A percentile compares a stretch with the other conserved stretches of the same genome.
Evolutionary conservation across 1,139 yeast species (phyloP).

Genomic region (Yamadazyma aaseri): DNA sequence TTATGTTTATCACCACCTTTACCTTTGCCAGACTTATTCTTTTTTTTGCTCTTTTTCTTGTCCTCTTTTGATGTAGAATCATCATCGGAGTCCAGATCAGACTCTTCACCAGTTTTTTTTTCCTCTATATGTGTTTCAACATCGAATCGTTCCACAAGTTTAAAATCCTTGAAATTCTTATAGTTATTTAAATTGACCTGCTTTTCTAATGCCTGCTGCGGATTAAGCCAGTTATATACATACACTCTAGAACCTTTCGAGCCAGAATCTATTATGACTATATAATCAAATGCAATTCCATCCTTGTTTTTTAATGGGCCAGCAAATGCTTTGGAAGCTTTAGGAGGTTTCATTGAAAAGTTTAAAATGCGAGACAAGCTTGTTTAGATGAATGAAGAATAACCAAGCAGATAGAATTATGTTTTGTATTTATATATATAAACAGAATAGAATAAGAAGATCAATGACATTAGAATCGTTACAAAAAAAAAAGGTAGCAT

Average conservation of each 20-base stretch:
- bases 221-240: conserved; percentile 67
- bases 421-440: too few relatives aligned
- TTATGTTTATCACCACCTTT: conserved; percentile 15
- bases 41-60: conserved; percentile 9
- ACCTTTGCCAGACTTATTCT: conserved; percentile 9
- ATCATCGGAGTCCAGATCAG: conserved; percentile 14
- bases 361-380: too few relatives aligned
- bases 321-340: conserved; percentile 6
- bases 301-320: conserved; percentile 35
- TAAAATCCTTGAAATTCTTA: conserved; percentile 11
- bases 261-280: conserved; percentile 79
- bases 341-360: too few relatives aligned
- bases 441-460: too few relatives aligned
- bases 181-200: conserved; percentile 18
- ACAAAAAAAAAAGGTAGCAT: too few relatives aligned
- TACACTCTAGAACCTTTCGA: conserved; percentile 78
- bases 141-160: conserved; percentile 17
- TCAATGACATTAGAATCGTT: too few relatives aligned
- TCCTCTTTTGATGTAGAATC: neutral
- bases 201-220: conserved; percentile 30
- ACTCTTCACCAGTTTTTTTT: conserved; percentile 9
- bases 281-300: conserved; percentile 60
- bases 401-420: too few relatives aligned
- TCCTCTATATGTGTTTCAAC: conserved; percentile 8
- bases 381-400: too few relatives aligned